Evolutionary conservation across 768 basidiomycete genomes (phyloP).

Genomic region (Pleurotus salmoneostramineus): DNA sequence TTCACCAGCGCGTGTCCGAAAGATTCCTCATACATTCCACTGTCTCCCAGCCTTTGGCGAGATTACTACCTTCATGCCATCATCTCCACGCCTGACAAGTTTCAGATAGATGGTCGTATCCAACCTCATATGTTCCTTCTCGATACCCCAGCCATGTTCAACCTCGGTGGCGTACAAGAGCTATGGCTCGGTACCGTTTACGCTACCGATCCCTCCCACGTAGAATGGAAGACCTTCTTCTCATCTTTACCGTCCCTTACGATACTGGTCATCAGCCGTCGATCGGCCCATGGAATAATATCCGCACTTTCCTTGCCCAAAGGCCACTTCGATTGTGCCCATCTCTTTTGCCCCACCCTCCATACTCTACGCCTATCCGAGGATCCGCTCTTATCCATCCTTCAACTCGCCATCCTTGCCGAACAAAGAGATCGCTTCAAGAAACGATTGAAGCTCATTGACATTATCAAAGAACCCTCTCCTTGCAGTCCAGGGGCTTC

Average conservation of each 20-base stretch:
- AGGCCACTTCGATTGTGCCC: too few species aligned
- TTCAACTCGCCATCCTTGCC: not conserved
- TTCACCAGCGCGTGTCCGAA: not conserved
- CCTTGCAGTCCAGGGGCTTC: not conserved
- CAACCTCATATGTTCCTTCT: not conserved
- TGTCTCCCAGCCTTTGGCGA: not conserved
- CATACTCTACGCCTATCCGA: not conserved
- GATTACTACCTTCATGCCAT: not conserved
- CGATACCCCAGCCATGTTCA: not conserved
- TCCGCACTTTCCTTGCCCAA: constrained; percentile 1
- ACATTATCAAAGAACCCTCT: not conserved
- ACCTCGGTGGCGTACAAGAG: not conserved
- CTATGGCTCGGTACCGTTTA: not conserved
- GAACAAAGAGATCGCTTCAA: not conserved
- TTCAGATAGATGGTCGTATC: not conserved
- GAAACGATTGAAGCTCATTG: not conserved
- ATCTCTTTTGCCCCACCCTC: not conserved
- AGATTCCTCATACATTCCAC: not conserved
- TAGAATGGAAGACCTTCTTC: not conserved
- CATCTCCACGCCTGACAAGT: not conserved
- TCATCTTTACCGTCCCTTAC: not conserved
- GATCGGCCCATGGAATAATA: not conserved
- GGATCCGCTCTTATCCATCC: not conserved
- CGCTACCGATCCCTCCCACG: not conserved
- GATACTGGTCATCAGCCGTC: not conserved